Evolutionary conservation across 768 basidiomycete genomes (phyloP), one percentile per base, ranked within the genome.

Genomic region (Mycena filopes): DNA sequence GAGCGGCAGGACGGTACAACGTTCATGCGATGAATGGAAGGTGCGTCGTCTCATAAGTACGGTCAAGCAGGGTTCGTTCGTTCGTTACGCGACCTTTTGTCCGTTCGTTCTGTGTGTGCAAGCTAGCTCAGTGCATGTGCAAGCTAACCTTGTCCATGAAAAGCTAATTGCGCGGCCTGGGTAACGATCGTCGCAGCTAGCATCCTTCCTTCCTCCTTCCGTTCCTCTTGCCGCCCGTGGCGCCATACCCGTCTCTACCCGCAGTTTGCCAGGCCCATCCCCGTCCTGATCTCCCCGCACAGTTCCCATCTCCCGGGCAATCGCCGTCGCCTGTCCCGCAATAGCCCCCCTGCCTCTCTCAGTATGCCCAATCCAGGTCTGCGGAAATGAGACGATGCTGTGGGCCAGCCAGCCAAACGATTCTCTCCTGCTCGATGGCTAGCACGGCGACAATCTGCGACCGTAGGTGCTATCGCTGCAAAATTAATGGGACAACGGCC

Each of bases 381-480:
- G 60, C 36, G 60, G 60, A 62, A 62, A 62, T 62, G 51, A 62
- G 50, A 7, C 45, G 31, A 43, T 47, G 43, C 45, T 57, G 42
- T 40, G 26, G 20, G 20, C 21, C 61, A 42, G 26, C 21, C 50
- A 21, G 36, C 60, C 49, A 55, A 60, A 50, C 58, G 28, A 45
- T 36, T 11, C 36, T 36, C 36, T 36, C 36, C 10, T 5, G 11
- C 36, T 36, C n/a, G n/a, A n/a, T n/a, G n/a, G n/a, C 15, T 51
- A 41, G 42, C 54, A 20, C 61, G 61, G 54, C 36, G 40, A 55
- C 45, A 42, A 50, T 40, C 28, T 63, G 47, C 61, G 61, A 31
- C 61, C 54, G 48, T 62, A 55, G 21, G 23, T 55, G 51, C 51
- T 54, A 50, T 60, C 41, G 13, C 31, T 23, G 42, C 28, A 38